Base-by-base conservation (phyloP, 345 rosid species). In the Populus alba region DNA sequence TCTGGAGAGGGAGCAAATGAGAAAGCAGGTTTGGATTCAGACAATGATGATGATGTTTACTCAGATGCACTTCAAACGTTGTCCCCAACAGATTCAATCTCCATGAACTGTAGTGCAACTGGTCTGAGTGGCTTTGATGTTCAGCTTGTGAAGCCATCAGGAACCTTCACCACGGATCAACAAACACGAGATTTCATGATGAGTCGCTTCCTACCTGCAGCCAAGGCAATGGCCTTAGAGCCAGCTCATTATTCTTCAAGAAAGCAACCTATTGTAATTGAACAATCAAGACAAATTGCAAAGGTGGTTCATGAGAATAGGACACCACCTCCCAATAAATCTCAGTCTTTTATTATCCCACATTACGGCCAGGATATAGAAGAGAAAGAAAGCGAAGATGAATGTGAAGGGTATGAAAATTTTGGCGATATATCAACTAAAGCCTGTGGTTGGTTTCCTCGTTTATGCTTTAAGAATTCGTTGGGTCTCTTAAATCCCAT, bases 141-240 rank as follows among this genome's bases (percentile, higher is more conserved):
- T 8, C 65, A 15, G 12, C 81, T 63, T 75, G 76, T 70, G 7
- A 88, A 91, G 84, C 88, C 81, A 35, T 81, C 89, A 10, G 88
- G 88, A 76, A 90, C 87, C 22, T 85, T 82, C 72, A 81, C 87
- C 12, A 81, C 83, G 0, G 97, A 94, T 83, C 70, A 72, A 51
- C 89, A 86, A 38, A 87, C 94, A 55, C 85, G 87, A 41, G 98
- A 94, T 72, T 91, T 92, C 87, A 96, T 96, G 95, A 81, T 96
- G 93, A 89, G 80, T 53, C 97, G 98, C 4, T 96, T 96, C 83
- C 87, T 96, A 81, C 98, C 99, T 20, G 99, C 99, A 39, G 98
- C 99, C 17, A 89, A 89, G 91, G 99, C 99, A 12, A 91, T 94
- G 99, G 82, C 98, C 74, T 73, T 91, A 79, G 89, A 88, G 83